A percentile compares a stretch with the other conserved stretches of the same genome.
Evolutionary conservation across 2,329 filamentous ascomycete species (phyloP).

Genomic region (Metarhizium sp.): DNA sequence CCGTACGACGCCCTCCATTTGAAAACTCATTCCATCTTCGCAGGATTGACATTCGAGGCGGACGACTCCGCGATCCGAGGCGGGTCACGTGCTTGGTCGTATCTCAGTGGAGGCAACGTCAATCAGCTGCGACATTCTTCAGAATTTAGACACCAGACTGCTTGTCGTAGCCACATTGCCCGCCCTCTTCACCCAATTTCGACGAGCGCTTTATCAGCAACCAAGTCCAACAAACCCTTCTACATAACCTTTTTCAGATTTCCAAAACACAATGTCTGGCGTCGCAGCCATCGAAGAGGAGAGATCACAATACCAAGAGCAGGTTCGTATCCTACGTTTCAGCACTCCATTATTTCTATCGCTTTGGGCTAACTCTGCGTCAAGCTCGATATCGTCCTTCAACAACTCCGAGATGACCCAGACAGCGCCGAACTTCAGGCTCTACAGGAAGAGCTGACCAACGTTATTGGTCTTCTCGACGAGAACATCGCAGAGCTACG

Average conservation of each 20-base stretch:
- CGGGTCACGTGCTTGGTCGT: no score
- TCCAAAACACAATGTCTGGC: conserved; percentile 17
- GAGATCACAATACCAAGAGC: conserved; percentile 45
- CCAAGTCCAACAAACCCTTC: not conserved
- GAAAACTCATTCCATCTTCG: no score
- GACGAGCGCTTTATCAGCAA: not conserved
- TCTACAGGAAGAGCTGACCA: conserved; percentile 72
- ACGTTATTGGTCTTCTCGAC: conserved; percentile 70
- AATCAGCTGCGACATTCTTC: no score
- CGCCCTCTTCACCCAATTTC: not conserved
- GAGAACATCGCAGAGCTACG: conserved; percentile 74
- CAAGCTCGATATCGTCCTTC: conserved; percentile 68
- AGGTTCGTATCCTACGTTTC: conserved; percentile 29
- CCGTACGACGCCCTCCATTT: no score
- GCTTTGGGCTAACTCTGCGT: conserved; percentile 11
- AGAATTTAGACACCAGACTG: no score
- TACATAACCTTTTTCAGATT: not conserved
- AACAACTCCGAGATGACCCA: conserved; percentile 70
- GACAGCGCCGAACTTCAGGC: conserved; percentile 68
- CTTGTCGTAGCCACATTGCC: no score
- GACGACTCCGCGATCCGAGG: no score
- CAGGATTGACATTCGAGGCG: no score
- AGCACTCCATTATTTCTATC: not conserved
- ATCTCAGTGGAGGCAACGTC: conserved; percentile 7
- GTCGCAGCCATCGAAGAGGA: conserved; percentile 39